A percentile compares a stretch with the other conserved stretches of the same genome.
Conservation (phyloP, 2,329 filamentous ascomycete species). For the Trichoderma breve region DNA sequence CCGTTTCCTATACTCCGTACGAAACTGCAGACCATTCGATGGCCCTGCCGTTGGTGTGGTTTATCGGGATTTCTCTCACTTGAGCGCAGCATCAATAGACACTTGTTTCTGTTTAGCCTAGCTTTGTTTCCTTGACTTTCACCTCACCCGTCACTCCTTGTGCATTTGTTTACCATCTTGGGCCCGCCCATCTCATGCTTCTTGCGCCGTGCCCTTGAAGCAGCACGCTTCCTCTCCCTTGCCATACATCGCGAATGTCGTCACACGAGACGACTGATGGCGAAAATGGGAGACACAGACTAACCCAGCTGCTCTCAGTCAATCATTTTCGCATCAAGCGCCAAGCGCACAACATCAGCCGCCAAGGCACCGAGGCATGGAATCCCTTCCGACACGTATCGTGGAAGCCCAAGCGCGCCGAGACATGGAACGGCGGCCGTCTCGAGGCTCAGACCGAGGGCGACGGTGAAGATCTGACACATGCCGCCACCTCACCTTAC, state of each 20-base stretch:
- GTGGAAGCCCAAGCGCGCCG: conserved; percentile 27
- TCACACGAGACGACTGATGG: conserved; percentile 2
- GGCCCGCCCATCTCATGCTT: conserved; percentile 13
- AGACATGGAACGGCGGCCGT: conserved; percentile 36
- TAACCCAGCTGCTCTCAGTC: conserved; percentile 35
- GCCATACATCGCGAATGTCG: conserved; percentile 14
- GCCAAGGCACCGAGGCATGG: conserved; percentile 39
- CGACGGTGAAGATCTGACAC: conserved; percentile 35
- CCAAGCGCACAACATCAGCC: conserved; percentile 43
- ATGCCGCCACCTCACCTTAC: conserved; percentile 36
- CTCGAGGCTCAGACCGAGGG: conserved; percentile 34
- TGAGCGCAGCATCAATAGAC: not conserved
- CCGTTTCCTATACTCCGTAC: not conserved
- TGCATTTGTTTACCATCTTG: not conserved
- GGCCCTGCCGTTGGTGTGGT: not conserved
- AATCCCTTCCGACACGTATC: conserved; percentile 47
- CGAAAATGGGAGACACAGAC: conserved; percentile 7
- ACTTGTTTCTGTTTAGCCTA: not conserved
- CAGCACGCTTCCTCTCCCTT: conserved; percentile 11
- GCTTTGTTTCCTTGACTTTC: not conserved
- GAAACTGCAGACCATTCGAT: conserved; percentile 1
- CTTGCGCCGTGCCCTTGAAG: conserved; percentile 8
- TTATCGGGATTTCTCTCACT: conserved; percentile 6
- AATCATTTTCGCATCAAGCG: conserved; percentile 47
- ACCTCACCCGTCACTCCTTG: not conserved